phyloP scores from a whole-genome alignment of 352 stramenopile genomes.

The Pythium sukuiense region DNA sequence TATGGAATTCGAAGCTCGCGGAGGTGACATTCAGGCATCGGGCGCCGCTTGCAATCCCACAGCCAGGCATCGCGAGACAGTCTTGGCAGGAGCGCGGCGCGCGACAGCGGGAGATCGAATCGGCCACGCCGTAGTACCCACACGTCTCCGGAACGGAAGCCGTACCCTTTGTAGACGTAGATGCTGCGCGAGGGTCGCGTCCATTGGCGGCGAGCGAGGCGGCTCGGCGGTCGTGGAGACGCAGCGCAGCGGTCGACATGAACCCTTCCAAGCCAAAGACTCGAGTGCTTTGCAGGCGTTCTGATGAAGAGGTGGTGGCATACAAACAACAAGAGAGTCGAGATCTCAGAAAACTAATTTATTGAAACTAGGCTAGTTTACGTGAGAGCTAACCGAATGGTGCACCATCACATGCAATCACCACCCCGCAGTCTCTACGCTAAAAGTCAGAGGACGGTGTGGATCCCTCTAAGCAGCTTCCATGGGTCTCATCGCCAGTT shows the following conservation, averaged over 20 bases:
- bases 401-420: too few species aligned
- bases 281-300: too few species aligned
- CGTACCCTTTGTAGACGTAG: neutral
- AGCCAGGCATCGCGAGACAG: slow-evolving; percentile 12
- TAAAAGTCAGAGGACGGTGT: too few species aligned
- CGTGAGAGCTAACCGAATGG: too few species aligned
- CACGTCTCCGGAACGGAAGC: slow-evolving; percentile 8
- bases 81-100: slow-evolving; percentile 16
- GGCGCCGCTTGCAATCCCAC: slow-evolving; percentile 1
- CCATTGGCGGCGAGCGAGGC: neutral
- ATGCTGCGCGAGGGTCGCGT: slow-evolving; percentile 4
- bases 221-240: neutral
- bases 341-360: too few species aligned
- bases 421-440: too few species aligned
- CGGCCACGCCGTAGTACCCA: slow-evolving; percentile 8
- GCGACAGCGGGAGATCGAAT: slow-evolving; percentile 7
- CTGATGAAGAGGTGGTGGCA: too few species aligned
- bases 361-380: too few species aligned
- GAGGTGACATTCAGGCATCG: neutral
- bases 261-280: too few species aligned
- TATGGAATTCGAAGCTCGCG: neutral
- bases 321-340: too few species aligned
- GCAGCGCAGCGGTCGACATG: too few species aligned
- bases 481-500: neutral
- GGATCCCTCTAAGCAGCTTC: too few species aligned